Conservation (phyloP, 805 yeast species). For the Metschnikowia proteae region DNA sequence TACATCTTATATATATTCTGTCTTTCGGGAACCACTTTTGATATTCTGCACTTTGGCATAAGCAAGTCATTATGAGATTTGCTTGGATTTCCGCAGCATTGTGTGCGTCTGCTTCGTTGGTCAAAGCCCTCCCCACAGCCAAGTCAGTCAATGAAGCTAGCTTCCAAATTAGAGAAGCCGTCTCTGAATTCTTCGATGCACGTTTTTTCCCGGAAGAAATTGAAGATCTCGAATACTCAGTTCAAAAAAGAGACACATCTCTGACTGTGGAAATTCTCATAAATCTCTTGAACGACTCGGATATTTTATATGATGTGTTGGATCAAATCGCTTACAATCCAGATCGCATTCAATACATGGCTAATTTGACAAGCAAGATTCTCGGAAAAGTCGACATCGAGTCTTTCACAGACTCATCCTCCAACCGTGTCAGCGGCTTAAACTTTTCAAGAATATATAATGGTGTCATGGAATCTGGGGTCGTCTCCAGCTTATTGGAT, state of each 20-base stretch:
- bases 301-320: slow-evolving; percentile 32
- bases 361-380: slow-evolving; percentile 29
- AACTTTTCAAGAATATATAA: slow-evolving; percentile 21
- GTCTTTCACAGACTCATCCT: slow-evolving; percentile 6
- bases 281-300: slow-evolving; percentile 28
- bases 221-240: slow-evolving; percentile 12
- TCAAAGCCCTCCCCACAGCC: slow-evolving; percentile 21
- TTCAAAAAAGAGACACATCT: slow-evolving; percentile 20
- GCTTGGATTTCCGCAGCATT: slow-evolving; percentile 9
- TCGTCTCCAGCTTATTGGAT: slow-evolving; percentile 31
- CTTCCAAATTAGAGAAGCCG: slow-evolving; percentile 6
- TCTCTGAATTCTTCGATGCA: slow-evolving; percentile 8
- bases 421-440: slow-evolving; percentile 9
- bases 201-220: slow-evolving; percentile 8
- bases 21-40: not conserved
- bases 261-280: slow-evolving; percentile 23
- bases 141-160: slow-evolving; percentile 18
- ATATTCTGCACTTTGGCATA: too few species aligned
- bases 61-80: slow-evolving; percentile 12
- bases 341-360: slow-evolving; percentile 23
- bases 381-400: slow-evolving; percentile 16
- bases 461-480: slow-evolving; percentile 32
- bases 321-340: slow-evolving; percentile 35
- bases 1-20: not conserved
- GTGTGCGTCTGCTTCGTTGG: slow-evolving; percentile 10